A percentile compares a stretch with the other conserved stretches of the same genome.
phyloP scores from a whole-genome alignment of 208 protist genomes.

The Phytomonas francai region DNA sequence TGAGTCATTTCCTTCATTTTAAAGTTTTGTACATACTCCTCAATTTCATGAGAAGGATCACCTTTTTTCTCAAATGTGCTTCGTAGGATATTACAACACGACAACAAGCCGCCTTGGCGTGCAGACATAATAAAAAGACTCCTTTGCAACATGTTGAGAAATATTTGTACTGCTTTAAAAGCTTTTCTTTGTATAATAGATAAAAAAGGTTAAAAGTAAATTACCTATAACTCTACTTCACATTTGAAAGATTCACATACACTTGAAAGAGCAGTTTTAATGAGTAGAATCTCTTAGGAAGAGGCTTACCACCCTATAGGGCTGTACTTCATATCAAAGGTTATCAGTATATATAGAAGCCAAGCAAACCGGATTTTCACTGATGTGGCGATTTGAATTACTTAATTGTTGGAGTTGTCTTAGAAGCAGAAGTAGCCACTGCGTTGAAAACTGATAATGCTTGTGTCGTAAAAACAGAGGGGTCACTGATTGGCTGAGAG shows the following conservation, averaged over 20 bases:
- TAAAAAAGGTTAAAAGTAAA: background rate
- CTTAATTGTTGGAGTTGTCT: constrained; percentile 11
- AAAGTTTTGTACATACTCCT: constrained; percentile 35
- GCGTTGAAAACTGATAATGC: constrained; percentile 82
- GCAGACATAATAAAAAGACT: constrained; percentile 25
- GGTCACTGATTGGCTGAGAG: constrained; percentile 86
- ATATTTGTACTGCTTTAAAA: background rate
- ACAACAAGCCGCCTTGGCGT: constrained; percentile 19
- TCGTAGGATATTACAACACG: constrained; percentile 20
- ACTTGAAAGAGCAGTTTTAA: constrained; percentile 1
- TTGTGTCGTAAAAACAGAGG: constrained; percentile 86
- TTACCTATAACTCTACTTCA: background rate
- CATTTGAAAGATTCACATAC: background rate
- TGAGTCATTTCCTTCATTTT: constrained; percentile 53
- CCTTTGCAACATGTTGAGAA: constrained; percentile 28
- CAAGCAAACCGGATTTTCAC: background rate
- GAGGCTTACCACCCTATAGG: background rate
- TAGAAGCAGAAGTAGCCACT: constrained; percentile 31
- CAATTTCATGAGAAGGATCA: constrained; percentile 23
- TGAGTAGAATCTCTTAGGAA: background rate
- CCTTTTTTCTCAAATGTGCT: constrained; percentile 18
- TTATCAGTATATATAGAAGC: background rate
- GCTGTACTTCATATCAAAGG: background rate
- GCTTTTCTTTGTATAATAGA: constrained; percentile 1
- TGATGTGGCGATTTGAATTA: constrained; percentile 1